Conservation (phyloP, 495 filamentous ascomycete species). For the Penicillium manginii region DNA sequence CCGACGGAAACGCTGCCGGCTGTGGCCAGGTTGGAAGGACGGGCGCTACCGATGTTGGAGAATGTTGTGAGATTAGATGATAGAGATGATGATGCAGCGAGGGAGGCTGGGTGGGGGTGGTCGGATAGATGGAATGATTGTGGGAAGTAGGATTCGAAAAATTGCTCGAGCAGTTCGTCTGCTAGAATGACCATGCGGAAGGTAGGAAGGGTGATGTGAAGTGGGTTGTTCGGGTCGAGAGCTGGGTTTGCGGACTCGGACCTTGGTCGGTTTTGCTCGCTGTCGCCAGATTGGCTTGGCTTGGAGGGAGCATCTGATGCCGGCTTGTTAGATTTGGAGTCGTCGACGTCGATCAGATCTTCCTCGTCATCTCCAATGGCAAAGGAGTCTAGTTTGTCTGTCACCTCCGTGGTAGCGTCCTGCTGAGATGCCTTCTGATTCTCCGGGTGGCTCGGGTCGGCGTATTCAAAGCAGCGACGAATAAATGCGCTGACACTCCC, state of each 20-base stretch:
- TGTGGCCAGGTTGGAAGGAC: slow-evolving; percentile 41
- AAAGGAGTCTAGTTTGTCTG: slow-evolving; percentile 64
- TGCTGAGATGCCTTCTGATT: slow-evolving; percentile 46
- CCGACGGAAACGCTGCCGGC: slow-evolving; percentile 46
- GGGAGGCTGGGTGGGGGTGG: slow-evolving; percentile 40
- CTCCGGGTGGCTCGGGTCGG: slow-evolving; percentile 82
- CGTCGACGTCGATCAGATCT: slow-evolving; percentile 67
- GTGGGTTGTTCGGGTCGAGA: slow-evolving; percentile 86
- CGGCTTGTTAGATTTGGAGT: slow-evolving; percentile 32
- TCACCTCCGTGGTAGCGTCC: slow-evolving; percentile 32
- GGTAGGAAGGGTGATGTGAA: slow-evolving; percentile 95
- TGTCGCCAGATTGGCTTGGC: slow-evolving; percentile 10
- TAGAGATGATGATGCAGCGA: slow-evolving; percentile 62
- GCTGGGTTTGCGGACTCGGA: slow-evolving; percentile 75
- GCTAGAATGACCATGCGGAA: slow-evolving; percentile 98
- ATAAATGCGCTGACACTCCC: slow-evolving; percentile 95
- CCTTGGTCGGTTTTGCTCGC: slow-evolving; percentile 24
- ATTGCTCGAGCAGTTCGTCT: slow-evolving; percentile 92
- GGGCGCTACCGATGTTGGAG: slow-evolving; percentile 64
- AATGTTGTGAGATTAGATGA: slow-evolving; percentile 82
- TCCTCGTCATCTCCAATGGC: slow-evolving; percentile 80
- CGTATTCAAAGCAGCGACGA: slow-evolving; percentile 95
- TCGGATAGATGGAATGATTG: slow-evolving; percentile 71
- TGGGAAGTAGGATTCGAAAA: slow-evolving; percentile 84
- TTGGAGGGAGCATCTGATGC: slow-evolving; percentile 15